Evolutionary conservation across 331 rosid species (phyloP), one percentile per base, ranked within the genome.

Genomic region (Rhamnella rubrinervis): DNA sequence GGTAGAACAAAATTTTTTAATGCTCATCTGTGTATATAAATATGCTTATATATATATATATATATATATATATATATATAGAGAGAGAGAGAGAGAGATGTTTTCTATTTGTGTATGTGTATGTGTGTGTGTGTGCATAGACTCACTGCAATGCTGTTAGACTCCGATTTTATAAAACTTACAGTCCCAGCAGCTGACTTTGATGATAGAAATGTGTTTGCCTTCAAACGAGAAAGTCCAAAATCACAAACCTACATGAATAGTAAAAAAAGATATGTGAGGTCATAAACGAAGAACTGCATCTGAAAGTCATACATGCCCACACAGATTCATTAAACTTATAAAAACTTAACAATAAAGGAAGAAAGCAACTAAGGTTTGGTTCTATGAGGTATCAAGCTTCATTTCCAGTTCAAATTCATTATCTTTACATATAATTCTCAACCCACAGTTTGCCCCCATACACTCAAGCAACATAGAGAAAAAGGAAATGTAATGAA

Each of bases 141-240:
- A 31, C 15, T 25, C 25, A 14, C 56, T 61, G 77, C 23, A 75
- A 63, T 69, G 64, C 50, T 61, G 51, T 18, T 39, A 37, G 11
- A 59, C 21, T 47, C 64, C 69, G 39, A 65, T 38, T 56, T 64
- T 70, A 55, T 50, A 77, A 71, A 77, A 83, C 96, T 87, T 80
- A 95, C 97, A 67, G 99, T 95, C 73, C 99, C 99, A 67, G 97
- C 99, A 40, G 99, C 97, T 37, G 99, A 91, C 78, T 95, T 95
- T 74, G 99, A 87, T 26, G 99, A 95, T 72, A 95, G 96, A 84
- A 91, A 91, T 25, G 99, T 95, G 74, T 84, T 92, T 66, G 99
- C 99, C 83, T 95, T 95, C 52, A 87, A 74, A 55, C 96, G 97
- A 41, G 99, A 95, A 75, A 95, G 99, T 69, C 99, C 99, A 82